Evolutionary conservation across 331 rosid species (phyloP).

Genomic region (Cucumis variabilis): DNA sequence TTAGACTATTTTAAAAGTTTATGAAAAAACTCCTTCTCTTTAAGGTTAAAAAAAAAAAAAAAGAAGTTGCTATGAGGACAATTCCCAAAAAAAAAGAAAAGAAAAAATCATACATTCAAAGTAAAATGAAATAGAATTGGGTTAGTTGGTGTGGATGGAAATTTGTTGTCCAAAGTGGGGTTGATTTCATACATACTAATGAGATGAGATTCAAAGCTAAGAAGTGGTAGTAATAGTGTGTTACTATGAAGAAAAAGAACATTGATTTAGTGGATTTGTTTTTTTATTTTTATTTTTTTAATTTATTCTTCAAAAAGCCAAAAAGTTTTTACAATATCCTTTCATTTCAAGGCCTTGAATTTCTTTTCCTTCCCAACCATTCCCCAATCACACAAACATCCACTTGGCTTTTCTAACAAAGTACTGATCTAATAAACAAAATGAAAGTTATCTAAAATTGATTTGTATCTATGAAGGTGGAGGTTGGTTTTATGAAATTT

Average conservation of each 20-base stretch:
- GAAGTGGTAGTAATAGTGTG: background rate
- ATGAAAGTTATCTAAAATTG: background rate
- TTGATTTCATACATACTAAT: slow-evolving; percentile 4
- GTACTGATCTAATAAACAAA: background rate
- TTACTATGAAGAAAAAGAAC: background rate
- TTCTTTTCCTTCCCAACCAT: background rate
- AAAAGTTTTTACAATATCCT: background rate
- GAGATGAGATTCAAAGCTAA: slow-evolving; percentile 17
- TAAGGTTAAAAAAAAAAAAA: background rate
- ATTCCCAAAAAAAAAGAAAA: background rate
- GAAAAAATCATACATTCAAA: background rate
- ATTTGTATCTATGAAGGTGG: background rate
- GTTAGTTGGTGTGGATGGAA: background rate
- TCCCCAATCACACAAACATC: slow-evolving; percentile 1
- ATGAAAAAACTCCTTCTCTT: background rate
- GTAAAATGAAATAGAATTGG: slow-evolving; percentile 5
- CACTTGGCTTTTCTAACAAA: background rate
- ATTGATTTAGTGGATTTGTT: background rate
- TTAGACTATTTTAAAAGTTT: too few relatives aligned
- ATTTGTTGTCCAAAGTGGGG: slow-evolving; percentile 20
- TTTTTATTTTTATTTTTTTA: background rate
- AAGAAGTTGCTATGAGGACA: background rate
- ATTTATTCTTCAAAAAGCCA: background rate
- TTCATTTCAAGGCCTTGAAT: background rate
- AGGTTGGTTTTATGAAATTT: background rate